phyloP scores from a whole-genome alignment of 495 filamentous ascomycete genomes.

The Xylaria scruposa region DNA sequence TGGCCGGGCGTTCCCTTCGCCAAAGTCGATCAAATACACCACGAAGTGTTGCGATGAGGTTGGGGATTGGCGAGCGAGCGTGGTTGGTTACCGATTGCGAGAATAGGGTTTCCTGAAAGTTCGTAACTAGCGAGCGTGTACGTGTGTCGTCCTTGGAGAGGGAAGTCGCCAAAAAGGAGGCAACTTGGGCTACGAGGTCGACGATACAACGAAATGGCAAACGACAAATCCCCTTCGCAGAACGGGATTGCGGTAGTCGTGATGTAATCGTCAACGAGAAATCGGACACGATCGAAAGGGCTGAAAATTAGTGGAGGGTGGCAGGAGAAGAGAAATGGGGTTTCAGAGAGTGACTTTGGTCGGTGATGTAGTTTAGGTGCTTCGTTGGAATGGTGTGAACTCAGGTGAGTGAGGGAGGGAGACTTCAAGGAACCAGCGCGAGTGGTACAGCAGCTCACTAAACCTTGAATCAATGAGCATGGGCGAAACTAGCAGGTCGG shows the following conservation, averaged over 20 bases:
- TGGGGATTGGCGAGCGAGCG: conserved; percentile 10
- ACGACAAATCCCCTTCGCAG: conserved; percentile 28
- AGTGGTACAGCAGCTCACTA: background rate
- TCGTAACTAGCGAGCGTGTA: conserved; percentile 24
- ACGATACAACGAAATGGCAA: conserved; percentile 5
- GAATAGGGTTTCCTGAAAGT: background rate
- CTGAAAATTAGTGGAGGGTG: conserved; percentile 25
- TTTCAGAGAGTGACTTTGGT: conserved; percentile 28
- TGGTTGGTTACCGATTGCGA: background rate
- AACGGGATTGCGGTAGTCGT: conserved; percentile 26
- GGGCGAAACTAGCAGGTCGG: conserved; percentile 8
- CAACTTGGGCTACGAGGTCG: conserved; percentile 3
- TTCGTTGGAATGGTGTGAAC: conserved; percentile 14
- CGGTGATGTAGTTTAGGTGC: conserved; percentile 25
- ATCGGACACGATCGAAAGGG: conserved; percentile 9
- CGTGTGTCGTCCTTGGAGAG: conserved; percentile 20
- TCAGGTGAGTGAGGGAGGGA: conserved; percentile 7
- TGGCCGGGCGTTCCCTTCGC: conserved; percentile 6
- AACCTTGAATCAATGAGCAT: background rate
- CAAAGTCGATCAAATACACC: background rate
- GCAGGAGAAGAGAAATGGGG: conserved; percentile 27
- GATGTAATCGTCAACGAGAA: conserved; percentile 8
- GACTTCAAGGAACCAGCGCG: conserved; percentile 12
- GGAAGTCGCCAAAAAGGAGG: background rate
- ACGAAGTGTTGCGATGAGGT: background rate